A percentile compares a stretch with the other conserved stretches of the same genome.
phyloP scores from a whole-genome alignment of 2,329 filamentous ascomycete genomes.

The Phyllosticta paracitricarpa region DNA sequence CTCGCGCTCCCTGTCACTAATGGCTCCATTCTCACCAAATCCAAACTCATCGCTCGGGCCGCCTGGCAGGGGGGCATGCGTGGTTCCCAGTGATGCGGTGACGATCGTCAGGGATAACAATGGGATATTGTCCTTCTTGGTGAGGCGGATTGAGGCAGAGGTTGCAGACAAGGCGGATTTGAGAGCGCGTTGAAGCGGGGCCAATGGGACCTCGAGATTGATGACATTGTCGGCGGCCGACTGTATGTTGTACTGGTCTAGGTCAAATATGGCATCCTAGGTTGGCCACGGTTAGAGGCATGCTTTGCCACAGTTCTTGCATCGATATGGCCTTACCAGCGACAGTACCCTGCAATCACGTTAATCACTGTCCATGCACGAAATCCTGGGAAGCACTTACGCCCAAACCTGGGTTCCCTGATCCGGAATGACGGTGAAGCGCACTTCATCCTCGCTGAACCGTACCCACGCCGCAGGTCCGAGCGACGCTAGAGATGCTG shows the following conservation, averaged over 20 bases:
- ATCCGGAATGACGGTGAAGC: slow-evolving; percentile 93
- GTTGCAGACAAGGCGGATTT: slow-evolving; percentile 75
- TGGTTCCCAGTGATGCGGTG: slow-evolving; percentile 54
- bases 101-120: slow-evolving; percentile 85
- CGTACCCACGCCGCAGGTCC: slow-evolving; percentile 87
- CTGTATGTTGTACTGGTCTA: slow-evolving; percentile 67
- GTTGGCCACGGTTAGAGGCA: not conserved
- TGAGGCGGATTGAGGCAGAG: slow-evolving; percentile 76
- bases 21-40: slow-evolving; percentile 35
- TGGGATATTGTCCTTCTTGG: slow-evolving; percentile 82
- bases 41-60: slow-evolving; percentile 18
- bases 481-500: slow-evolving; percentile 51
- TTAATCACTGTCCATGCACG: slow-evolving; percentile 13
- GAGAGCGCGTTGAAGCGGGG: slow-evolving; percentile 79
- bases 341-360: slow-evolving; percentile 27
- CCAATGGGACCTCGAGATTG: slow-evolving; percentile 90
- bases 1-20: slow-evolving; percentile 61
- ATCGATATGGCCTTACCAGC: slow-evolving; percentile 24
- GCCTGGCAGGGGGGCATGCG: slow-evolving; percentile 26
- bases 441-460: slow-evolving; percentile 74
- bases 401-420: slow-evolving; percentile 95
- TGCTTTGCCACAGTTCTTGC: not conserved
- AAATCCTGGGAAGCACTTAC: slow-evolving; percentile 40
- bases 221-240: slow-evolving; percentile 84
- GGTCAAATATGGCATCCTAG: slow-evolving; percentile 77